Evolutionary conservation across 148 eudicot genomes (phyloP).

Genomic region (Diospyros lotus): DNA sequence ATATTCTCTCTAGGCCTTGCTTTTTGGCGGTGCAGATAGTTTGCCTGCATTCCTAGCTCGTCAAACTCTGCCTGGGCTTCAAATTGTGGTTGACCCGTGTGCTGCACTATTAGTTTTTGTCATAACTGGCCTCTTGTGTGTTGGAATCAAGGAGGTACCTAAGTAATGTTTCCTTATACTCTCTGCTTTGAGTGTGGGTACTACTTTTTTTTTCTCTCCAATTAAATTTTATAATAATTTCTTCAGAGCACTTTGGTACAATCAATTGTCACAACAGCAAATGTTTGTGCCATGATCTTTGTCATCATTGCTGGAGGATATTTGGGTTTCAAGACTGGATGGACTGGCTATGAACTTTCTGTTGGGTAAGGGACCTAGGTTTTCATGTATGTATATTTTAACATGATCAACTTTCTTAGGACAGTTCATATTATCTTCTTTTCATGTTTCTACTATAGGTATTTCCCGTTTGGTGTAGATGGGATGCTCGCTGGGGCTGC

Average conservation of each 20-base stretch:
- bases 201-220: not conserved
- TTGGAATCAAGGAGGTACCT: conserved; percentile 93
- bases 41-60: conserved; percentile 79
- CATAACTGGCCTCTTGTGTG: conserved; percentile 78
- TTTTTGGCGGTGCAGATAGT: conserved; percentile 72
- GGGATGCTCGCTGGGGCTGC: conserved; percentile 99
- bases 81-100: conserved; percentile 81
- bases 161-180: not conserved
- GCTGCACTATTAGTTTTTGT: conserved; percentile 70
- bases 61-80: conserved; percentile 63
- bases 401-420: not conserved
- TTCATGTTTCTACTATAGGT: conserved; percentile 32
- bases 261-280: conserved; percentile 72
- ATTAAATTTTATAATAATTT: conserved; percentile 13
- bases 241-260: conserved; percentile 75
- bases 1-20: conserved; percentile 51
- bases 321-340: conserved; percentile 81
- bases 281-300: conserved; percentile 85
- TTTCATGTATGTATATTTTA: not conserved
- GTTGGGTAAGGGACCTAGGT: conserved; percentile 44
- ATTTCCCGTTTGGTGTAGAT: conserved; percentile 77
- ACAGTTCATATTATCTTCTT: conserved; percentile 6
- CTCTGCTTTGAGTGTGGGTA: not conserved
- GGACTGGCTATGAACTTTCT: conserved; percentile 84
- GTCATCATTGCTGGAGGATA: conserved; percentile 79